Base-by-base conservation (phyloP, 768 basidiomycete genomes). In the Daedaleopsis nitida region DNA sequence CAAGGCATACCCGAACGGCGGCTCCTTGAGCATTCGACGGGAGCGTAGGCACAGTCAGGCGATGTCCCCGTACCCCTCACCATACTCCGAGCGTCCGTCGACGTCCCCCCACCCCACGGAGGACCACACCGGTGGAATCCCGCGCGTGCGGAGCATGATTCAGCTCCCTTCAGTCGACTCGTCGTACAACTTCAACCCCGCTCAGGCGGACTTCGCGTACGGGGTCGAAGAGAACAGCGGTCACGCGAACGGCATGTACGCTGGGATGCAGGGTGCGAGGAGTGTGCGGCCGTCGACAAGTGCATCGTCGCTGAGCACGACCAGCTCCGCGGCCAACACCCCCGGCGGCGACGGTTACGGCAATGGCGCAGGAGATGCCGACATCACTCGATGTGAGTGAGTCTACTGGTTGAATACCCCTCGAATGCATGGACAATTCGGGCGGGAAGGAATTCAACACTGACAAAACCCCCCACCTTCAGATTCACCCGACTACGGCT, bases 401-500 rank as follows among this genome's bases (percentile, higher is more conserved):
- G 67, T 69, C 66, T 64, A 23, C 62, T 66, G 45, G 53, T 60
- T 51, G 57, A 44, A 50, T 53, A 49, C 48, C 44, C 60, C 38
- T 24, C 52, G 35, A 54, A 49, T n/a, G 23, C 23, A 13, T 24
- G 23, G 19, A 1, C 27, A 32, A 32, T 32, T 32, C 27, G 27
- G 27, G 27, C 27, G 27, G 27, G 4, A 32, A n/a, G 27, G 27
- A 7, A 32, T 7, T 32, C 4, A 7, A 32, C 27, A 32, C 27
- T 32, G 27, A 32, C 27, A 32, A n/a, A 32, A 55, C 58, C 59
- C 37, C 49, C 42, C 80, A 80, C 23, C 79, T 82, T 70, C 68
- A 88, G 90, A 88, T 83, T 89, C 89, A 70, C 90, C 90, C 75
- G 89, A 91, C 81, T 91, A 90, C 79, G 91, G 88, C 62, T 92